Conservation (phyloP, 2,329 filamentous ascomycete genomes). For the Aspergillus texensis region DNA sequence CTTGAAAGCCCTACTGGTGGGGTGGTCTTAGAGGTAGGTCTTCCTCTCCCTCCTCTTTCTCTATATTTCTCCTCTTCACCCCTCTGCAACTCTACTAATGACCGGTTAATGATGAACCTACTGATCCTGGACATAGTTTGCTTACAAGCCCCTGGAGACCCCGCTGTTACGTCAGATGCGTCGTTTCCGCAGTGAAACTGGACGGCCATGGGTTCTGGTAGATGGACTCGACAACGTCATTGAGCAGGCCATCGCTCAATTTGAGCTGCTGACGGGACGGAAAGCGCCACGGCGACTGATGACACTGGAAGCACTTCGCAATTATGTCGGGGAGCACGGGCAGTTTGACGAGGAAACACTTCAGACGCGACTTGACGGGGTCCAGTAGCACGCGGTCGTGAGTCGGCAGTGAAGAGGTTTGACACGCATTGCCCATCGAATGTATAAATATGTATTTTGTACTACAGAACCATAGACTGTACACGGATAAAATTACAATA, state of each 20-base stretch:
- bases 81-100: neutral
- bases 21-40: conserved; percentile 67
- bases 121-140: conserved; percentile 37
- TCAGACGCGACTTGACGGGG: conserved; percentile 35
- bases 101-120: neutral
- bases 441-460: neutral
- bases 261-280: conserved; percentile 76
- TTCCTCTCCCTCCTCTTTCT: neutral
- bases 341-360: conserved; percentile 44
- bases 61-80: neutral
- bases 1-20: conserved; percentile 72
- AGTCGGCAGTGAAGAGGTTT: neutral
- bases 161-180: conserved; percentile 71
- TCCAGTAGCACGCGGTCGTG: conserved; percentile 11
- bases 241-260: conserved; percentile 80
- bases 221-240: conserved; percentile 75
- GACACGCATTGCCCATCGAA: too few relatives aligned
- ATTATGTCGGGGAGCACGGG: conserved; percentile 39
- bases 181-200: conserved; percentile 57
- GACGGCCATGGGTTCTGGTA: conserved; percentile 67
- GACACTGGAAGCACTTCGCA: conserved; percentile 62
- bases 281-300: conserved; percentile 71
- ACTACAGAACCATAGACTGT: neutral
- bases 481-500: neutral
- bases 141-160: conserved; percentile 73